Evolutionary conservation across 73 alveolate species (phyloP), one percentile per base, ranked within the genome.

Genomic region (Stentor roeselii): DNA sequence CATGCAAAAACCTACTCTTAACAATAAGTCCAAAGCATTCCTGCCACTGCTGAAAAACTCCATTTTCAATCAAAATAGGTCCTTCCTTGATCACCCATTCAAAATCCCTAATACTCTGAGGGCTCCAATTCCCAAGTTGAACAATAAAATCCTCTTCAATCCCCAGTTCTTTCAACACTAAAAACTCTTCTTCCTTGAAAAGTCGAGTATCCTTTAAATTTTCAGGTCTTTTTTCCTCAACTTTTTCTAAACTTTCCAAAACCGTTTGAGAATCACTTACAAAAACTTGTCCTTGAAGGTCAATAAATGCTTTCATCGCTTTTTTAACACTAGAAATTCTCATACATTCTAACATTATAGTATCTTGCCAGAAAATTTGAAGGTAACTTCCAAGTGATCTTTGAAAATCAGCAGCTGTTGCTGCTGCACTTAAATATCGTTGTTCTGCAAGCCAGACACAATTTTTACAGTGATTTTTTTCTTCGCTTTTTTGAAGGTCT

Each of bases 1-100:
- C 21, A 21, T 50, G 67, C 21, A 50, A 21, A 21, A 50, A 50
- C 21, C 67, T 6, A 21, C 67, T 50, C 21, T 50, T 50, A 11
- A 50, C 67, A 50, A 50, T 21, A 50, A 50, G 30, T 50, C 67
- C 67, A 50, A 11, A 50, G 67, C 67, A 50, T 50, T 50, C 67
- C 21, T 50, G 67, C 67, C 67, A 50, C 67, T 50, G 67, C 67
- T 50, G 67, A 50, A 50, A 50, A 50, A 50, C 67, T 11, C 67
- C 67, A 50, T 50, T 50, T 50, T 50, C 67, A 6, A 50, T 50
- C 6, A 11, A 50, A 50, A 50, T 50, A 50, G 21, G 21, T 21
- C 67, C 67, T 50, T 50, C 67, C 21, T 50, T 50, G 6, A 50
- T 11, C 6, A 50, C 67, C 67, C 67, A 50, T 6, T 50, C 67